Evolutionary conservation across 164 flowering plant genomes (phyloP), one percentile per base, ranked within the genome.

Genomic region (Brasenia schreberi): DNA sequence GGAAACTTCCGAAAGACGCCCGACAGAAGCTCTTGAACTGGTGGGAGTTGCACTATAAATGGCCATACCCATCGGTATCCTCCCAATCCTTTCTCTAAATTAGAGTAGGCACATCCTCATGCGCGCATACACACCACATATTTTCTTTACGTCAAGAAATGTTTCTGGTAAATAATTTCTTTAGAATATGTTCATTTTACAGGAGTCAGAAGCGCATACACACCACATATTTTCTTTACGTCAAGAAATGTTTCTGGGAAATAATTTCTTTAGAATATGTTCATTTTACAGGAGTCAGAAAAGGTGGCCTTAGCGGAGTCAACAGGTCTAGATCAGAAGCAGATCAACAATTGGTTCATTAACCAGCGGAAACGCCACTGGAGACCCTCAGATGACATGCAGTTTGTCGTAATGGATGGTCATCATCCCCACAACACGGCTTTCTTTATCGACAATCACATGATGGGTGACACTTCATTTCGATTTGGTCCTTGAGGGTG

Each of bases 301-400:
- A 90, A 90, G 78, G 89, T 88, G 72, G 92, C 92, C 10, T 73
- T 90, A 79, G 97, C 97, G 1, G 97, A 90, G 73, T 78, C 95
- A 39, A 90, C 97, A 12, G 97, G 97, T 17, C 78, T 90, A 68
- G 97, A 90, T 73, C 97, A 88, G 77, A 90, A 90, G 64, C 97
- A 90, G 73, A 90, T 90, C 43, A 90, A 90, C 62, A 90, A 90
- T 64, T 90, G 92, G 96, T 90, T 90, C 77, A 90, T 90, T 61
- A 90, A 90, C 76, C 96, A 90, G 71, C 79, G 96, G 70, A 90
- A 90, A 68, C 70, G 97, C 19, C 97, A 90, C 67, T 90, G 97
- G 97, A 90, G 87, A 72, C 97, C 97, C 11, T 90, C 97, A 0
- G 97, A 90, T 70, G 97, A 90, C 65, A 86, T 90, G 88, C 97